Conservation (phyloP, 768 basidiomycete species). For the Xerocomus spinulosus region DNA sequence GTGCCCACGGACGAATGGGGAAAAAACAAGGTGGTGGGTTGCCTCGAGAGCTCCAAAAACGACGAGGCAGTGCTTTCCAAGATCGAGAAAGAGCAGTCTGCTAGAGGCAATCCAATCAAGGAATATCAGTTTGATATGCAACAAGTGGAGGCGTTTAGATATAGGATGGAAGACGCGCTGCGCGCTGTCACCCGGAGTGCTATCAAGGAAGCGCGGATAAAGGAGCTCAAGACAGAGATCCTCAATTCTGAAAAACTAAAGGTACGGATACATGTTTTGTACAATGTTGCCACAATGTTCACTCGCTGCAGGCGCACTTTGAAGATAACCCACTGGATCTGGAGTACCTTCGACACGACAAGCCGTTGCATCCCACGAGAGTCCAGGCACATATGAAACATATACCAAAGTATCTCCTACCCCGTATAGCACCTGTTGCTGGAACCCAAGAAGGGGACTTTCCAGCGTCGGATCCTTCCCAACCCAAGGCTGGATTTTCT, state of each 20-base stretch:
- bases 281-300: not conserved
- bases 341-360: conserved; percentile 90
- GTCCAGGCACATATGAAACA: conserved; percentile 95
- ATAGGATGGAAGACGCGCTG: conserved; percentile 96
- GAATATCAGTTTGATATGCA: conserved; percentile 95
- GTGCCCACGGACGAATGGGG: conserved; percentile 67
- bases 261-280: conserved; percentile 41
- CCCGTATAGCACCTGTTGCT: conserved; percentile 54
- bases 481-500: conserved; percentile 51
- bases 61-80: conserved; percentile 66
- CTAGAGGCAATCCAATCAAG: conserved; percentile 52
- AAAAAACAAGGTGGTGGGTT: conserved; percentile 68
- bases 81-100: conserved; percentile 74
- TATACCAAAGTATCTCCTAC: conserved; percentile 88
- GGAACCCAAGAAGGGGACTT: conserved; percentile 32
- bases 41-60: conserved; percentile 60
- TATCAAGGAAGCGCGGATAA: conserved; percentile 86
- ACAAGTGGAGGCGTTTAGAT: conserved; percentile 95
- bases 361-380: conserved; percentile 84
- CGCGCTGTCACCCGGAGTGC: conserved; percentile 81
- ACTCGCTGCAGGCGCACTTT: conserved; percentile 75
- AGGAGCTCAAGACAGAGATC: conserved; percentile 90
- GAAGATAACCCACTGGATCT: conserved; percentile 95
- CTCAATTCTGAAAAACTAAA: conserved; percentile 96
- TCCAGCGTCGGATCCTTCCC: conserved; percentile 5